Evolutionary conservation across 345 rosid genomes (phyloP).

Genomic region (Salix viminalis): DNA sequence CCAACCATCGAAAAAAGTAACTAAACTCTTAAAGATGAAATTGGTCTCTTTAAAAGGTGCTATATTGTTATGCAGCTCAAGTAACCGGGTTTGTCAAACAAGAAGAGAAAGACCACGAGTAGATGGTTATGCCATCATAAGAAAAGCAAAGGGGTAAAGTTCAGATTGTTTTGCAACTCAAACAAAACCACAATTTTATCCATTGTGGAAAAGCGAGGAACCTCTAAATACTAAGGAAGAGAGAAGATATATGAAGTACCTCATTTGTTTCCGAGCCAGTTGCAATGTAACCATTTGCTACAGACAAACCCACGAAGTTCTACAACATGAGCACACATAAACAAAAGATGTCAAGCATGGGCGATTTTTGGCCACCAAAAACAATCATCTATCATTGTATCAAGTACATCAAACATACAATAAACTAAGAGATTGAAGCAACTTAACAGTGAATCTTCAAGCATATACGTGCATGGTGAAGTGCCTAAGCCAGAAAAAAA

Average conservation of each 20-base stretch:
- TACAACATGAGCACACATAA: slow-evolving; percentile 33
- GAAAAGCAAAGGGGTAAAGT: neutral
- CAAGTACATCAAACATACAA: neutral
- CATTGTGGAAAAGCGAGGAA: neutral
- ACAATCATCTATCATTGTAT: neutral
- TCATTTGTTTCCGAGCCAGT: slow-evolving; percentile 98
- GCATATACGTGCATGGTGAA: neutral
- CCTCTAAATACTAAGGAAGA: neutral
- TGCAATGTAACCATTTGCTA: slow-evolving; percentile 91
- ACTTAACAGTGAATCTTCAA: neutral
- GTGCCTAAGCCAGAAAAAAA: neutral
- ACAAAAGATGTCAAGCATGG: neutral
- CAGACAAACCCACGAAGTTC: slow-evolving; percentile 96
- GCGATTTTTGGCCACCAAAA: neutral
- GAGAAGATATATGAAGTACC: slow-evolving; percentile 40
- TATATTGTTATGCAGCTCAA: neutral
- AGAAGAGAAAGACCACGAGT: neutral
- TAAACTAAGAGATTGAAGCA: neutral
- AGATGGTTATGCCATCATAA: neutral
- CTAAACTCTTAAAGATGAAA: neutral
- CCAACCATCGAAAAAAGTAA: neutral
- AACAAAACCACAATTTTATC: neutral
- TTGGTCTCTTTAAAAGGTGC: neutral
- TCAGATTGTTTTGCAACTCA: neutral
- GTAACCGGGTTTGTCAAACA: neutral